Conservation (phyloP, 1,284 basidiomycete genomes). For the Moesziomyces aphidis region DNA sequence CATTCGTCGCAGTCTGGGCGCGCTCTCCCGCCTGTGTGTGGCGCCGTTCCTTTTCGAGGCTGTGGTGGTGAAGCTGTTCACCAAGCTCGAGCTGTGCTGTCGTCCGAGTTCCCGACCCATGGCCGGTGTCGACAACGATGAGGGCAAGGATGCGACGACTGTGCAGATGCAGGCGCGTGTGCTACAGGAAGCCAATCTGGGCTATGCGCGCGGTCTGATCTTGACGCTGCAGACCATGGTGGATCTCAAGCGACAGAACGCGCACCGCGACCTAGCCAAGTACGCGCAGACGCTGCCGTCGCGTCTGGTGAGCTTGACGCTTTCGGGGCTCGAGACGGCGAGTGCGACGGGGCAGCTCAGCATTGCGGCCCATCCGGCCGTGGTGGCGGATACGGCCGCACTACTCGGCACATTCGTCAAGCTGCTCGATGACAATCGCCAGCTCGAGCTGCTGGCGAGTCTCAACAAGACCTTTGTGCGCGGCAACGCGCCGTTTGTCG, state of each 20-base stretch:
- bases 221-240: constrained; percentile 59
- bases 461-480: constrained; percentile 41
- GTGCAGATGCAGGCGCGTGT: constrained; percentile 68
- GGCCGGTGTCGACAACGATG: constrained; percentile 74
- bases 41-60: constrained; percentile 84
- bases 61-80: constrained; percentile 81
- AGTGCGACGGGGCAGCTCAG: constrained; percentile 1
- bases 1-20: constrained; percentile 75
- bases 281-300: constrained; percentile 50
- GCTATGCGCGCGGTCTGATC: constrained; percentile 62
- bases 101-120: constrained; percentile 72
- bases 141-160: constrained; percentile 76
- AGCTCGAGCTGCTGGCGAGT: constrained; percentile 40
- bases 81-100: constrained; percentile 84
- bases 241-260: constrained; percentile 49
- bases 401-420: constrained; percentile 51
- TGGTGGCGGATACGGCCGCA: constrained; percentile 52
- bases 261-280: constrained; percentile 48
- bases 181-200: constrained; percentile 48
- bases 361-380: constrained; percentile 39
- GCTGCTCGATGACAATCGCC: constrained; percentile 33
- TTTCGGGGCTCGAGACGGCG: constrained; percentile 16
- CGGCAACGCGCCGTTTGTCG: constrained; percentile 8
- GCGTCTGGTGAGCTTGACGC: constrained; percentile 44
- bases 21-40: constrained; percentile 80